phyloP scores from a whole-genome alignment of 2,329 filamentous ascomycete species.

The Drechslerella dactyloides region DNA sequence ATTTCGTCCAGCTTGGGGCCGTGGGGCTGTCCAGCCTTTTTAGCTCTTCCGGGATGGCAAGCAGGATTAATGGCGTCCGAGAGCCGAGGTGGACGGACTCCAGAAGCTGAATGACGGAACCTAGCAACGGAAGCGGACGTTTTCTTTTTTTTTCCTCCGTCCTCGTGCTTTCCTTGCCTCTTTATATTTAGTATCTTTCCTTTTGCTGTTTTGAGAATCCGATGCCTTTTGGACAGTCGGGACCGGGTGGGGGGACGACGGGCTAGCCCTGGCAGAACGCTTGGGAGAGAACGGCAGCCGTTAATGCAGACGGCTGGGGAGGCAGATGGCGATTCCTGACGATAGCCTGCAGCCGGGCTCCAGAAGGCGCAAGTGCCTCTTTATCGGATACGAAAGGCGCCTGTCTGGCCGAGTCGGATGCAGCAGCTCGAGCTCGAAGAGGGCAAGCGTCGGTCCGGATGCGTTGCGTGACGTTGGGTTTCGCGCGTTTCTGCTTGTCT shows the following conservation, averaged over 20 bases:
- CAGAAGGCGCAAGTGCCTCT: too few relatives aligned
- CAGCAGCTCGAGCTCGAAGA: not conserved
- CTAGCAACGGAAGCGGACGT: constrained; percentile 4
- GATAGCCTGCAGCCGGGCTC: too few relatives aligned
- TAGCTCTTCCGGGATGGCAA: constrained; percentile 26
- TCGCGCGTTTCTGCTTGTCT: constrained; percentile 36
- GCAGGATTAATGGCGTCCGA: not conserved
- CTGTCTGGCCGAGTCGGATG: constrained; percentile 10
- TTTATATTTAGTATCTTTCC: constrained; percentile 32
- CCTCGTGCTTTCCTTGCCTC: constrained; percentile 24
- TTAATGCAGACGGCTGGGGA: constrained; percentile 50
- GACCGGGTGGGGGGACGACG: constrained; percentile 11
- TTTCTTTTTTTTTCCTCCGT: constrained; percentile 34
- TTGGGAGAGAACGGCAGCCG: constrained; percentile 28
- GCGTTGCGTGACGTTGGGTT: constrained; percentile 13
- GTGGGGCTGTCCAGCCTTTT: constrained; percentile 12
- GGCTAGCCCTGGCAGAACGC: constrained; percentile 3
- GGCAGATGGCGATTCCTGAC: constrained; percentile 10
- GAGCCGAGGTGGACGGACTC: constrained; percentile 3
- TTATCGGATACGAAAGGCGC: constrained; percentile 1
- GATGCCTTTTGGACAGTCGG: constrained; percentile 19
- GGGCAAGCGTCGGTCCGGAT: constrained; percentile 12
- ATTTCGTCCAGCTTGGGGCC: constrained; percentile 13
- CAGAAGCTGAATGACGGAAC: constrained; percentile 27
- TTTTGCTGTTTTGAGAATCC: constrained; percentile 42